Evolutionary conservation across 371 early-diverging fungal genomes (phyloP), one percentile per base, ranked within the genome.

Genomic region (Thermomucor indicae-seudaticae): DNA sequence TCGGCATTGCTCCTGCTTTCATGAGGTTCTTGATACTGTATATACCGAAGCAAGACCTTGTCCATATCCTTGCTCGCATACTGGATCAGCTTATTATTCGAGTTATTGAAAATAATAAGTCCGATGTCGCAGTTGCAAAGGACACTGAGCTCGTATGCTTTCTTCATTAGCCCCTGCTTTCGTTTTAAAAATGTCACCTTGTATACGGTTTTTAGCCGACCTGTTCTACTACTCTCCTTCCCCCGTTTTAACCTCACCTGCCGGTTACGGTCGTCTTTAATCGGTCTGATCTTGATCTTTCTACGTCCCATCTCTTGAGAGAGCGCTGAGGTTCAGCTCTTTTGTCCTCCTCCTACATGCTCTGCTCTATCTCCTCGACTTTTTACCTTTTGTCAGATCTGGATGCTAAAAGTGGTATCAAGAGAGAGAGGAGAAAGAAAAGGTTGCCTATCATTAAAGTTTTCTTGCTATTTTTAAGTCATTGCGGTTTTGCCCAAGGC

Each of bases 91-190:
- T 95, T 96, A 67, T 89, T 88, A 57, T 91, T 91, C 24, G 87
- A 83, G 43, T 65, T 65, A 57, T 89, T 86, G 72, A 96, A 94
- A 54, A 97, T 91, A 51, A 96, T 89, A 8, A 97, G 75, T 0
- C 90, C 95, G 31, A 99, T 91, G 65, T 99, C 96, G 68, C 96
- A 93, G 61, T 92, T 94, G 76, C 98, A 98, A 22, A 99, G 83
- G 1, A 95, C 92, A 58, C 87, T 87, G 19, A 99, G 86, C 70
- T 99, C 99, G 75, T 93, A 96, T 1, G 99, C 98, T 72, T 99
- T 99, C 75, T 99, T 99, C 92, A 99, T 94, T 43, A 99, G 79
- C 11, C 99, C 99, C 51, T 89, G 86, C 75, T 99, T 99, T 58
- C 99, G 84, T 69, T 99, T 99, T 47, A 91, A 80, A 75, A 99